phyloP scores from a whole-genome alignment of 331 rosid species.

The Cydonia oblonga region DNA sequence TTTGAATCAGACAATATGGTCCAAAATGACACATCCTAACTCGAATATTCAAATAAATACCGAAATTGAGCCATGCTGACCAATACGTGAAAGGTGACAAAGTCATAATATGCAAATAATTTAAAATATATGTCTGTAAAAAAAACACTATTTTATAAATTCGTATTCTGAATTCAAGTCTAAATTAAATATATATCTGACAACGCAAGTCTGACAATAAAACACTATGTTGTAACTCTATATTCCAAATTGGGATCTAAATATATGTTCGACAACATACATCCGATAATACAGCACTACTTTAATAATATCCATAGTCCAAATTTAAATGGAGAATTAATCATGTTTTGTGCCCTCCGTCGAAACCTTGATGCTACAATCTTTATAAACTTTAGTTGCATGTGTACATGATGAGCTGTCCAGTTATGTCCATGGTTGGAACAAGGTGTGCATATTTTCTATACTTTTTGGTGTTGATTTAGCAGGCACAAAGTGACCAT shows the following conservation, averaged over 20 bases:
- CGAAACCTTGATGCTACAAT: background rate
- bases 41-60: too few relatives aligned
- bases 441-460: background rate
- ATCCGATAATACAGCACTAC: background rate
- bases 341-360: background rate
- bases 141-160: too few relatives aligned
- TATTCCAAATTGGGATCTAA: background rate
- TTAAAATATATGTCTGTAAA: too few relatives aligned
- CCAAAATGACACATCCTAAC: background rate
- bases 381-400: background rate
- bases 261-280: background rate
- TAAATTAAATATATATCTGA: background rate
- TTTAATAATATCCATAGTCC: background rate
- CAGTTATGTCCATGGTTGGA: background rate
- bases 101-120: too few relatives aligned
- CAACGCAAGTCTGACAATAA: background rate
- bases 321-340: background rate
- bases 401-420: background rate
- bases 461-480: background rate
- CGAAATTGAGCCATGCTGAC: too few relatives aligned
- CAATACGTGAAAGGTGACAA: too few relatives aligned
- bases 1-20: background rate
- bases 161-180: too few relatives aligned
- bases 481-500: slow-evolving; percentile 2
- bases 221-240: background rate